These are phyloP conservation scores for Thielaviopsis punctulata DNA, from an alignment of 2,329 filamentous ascomycete genomes.

Conservation along the genomic window DNA sequence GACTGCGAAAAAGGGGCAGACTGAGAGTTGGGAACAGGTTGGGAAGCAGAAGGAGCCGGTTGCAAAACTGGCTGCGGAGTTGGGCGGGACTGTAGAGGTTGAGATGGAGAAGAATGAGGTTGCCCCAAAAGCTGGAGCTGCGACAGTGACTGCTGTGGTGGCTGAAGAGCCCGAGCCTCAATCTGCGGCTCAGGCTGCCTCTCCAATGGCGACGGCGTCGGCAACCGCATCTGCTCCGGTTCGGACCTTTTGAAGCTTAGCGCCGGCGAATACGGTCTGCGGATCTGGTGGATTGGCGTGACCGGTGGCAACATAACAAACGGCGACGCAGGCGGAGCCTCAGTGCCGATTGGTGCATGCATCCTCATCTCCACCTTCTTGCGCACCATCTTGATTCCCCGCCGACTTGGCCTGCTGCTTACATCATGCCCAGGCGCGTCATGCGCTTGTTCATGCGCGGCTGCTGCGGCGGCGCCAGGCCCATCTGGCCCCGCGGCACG, in stretches of 20 bases:
- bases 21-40: not conserved
- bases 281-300: not conserved
- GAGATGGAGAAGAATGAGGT: not conserved
- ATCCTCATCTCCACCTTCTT: not conserved
- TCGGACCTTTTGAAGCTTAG: not conserved
- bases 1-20: not conserved
- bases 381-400: not conserved
- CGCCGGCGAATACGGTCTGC: not conserved
- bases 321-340: not conserved
- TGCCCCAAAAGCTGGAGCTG: not conserved
- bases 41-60: too few relatives aligned
- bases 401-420: constrained; percentile 12
- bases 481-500: constrained; percentile 19
- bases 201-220: not conserved
- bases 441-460: constrained; percentile 43
- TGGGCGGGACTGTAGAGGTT: not conserved
- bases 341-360: not conserved
- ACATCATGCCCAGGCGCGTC: constrained; percentile 43
- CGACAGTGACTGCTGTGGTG: not conserved
- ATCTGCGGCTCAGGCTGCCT: not conserved
- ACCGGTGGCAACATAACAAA: not conserved
- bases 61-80: too few relatives aligned
- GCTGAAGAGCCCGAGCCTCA: not conserved
- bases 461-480: constrained; percentile 18
- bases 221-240: not conserved